phyloP scores from a whole-genome alignment of 495 filamentous ascomycete genomes.

The Penicillium soppii region DNA sequence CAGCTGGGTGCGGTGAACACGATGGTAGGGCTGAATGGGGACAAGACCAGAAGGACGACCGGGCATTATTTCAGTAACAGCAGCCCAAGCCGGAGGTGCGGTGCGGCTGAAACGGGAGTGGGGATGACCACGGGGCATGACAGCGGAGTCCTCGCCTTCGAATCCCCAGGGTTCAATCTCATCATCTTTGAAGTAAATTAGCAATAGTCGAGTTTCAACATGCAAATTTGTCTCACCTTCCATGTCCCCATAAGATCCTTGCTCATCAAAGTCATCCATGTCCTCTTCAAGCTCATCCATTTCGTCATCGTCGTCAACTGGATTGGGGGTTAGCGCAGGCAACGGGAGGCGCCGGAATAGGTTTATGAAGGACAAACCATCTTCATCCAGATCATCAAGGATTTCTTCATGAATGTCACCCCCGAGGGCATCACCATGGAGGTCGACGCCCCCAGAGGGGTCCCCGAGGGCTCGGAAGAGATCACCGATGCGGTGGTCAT shows the following conservation, averaged over 20 bases:
- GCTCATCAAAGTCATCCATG: constrained; percentile 49
- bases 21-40: constrained; percentile 51
- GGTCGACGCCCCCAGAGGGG: constrained; percentile 36
- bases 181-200: constrained; percentile 37
- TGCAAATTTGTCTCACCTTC: constrained; percentile 31
- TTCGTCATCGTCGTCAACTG: constrained; percentile 50
- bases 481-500: constrained; percentile 49
- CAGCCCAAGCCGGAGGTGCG: constrained; percentile 39
- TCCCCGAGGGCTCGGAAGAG: constrained; percentile 45
- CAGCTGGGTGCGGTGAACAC: constrained; percentile 49
- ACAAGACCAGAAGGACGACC: constrained; percentile 40
- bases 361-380: constrained; percentile 52
- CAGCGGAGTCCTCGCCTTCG: constrained; percentile 52
- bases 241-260: constrained; percentile 44
- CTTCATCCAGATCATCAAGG: constrained; percentile 69
- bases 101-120: constrained; percentile 45
- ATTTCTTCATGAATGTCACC: constrained; percentile 46
- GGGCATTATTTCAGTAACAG: constrained; percentile 46
- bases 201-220: constrained; percentile 3
- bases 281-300: constrained; percentile 50
- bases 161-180: constrained; percentile 57
- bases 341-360: background rate
- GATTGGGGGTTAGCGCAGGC: constrained; percentile 5
- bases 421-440: constrained; percentile 36
- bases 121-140: constrained; percentile 44